Evolutionary conservation across 2,329 filamentous ascomycete genomes (phyloP), one percentile per base, ranked within the genome.

Genomic region (Macrophomina tecta): DNA sequence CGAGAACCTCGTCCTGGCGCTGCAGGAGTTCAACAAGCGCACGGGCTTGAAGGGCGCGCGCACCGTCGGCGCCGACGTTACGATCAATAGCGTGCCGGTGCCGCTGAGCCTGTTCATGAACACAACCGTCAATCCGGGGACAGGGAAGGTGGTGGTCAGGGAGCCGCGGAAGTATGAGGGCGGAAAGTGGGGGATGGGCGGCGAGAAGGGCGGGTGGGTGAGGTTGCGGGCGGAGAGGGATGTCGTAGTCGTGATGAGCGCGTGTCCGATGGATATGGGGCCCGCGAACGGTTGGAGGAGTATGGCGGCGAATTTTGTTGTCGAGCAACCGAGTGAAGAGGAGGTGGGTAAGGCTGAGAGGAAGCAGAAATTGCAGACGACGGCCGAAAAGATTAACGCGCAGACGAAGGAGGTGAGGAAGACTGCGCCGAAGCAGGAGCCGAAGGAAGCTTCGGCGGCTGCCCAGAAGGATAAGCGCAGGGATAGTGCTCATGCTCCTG

Each of bases 1-100:
- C 0, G 81, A 83, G 72, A 84, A 84, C 69, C 76, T 83, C 4
- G 81, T 83, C 1, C 77, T 83, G 5, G 82, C 82, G 7, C 75
- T 84, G 32, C 81, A 82, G 63, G 80, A 83, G 68, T 71, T 83
- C 40, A 83, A 84, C 71, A 79, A 81, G 68, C 76, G 77, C 18
- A 79, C 80, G 6, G 82, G 82, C 0, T 71, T 84, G 23, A 82
- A 82, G 66, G 82, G 82, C 16, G 74, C 80, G 1, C 81, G 81
- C 65, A 79, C 78, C 28, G 76, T 84, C 3, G 82, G 82, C 30
- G 80, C 82, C 6, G 81, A 83, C 23, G 80, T 83, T 46, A 82
- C 80, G 0, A 80, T 83, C 71, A 83, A 83, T 68, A 79, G 76
- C 61, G 80, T 80, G 14, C 82, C 82, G 0, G 80, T 81, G 14